phyloP scores from a whole-genome alignment of 768 basidiomycete species.

The Amanita rubescens region DNA sequence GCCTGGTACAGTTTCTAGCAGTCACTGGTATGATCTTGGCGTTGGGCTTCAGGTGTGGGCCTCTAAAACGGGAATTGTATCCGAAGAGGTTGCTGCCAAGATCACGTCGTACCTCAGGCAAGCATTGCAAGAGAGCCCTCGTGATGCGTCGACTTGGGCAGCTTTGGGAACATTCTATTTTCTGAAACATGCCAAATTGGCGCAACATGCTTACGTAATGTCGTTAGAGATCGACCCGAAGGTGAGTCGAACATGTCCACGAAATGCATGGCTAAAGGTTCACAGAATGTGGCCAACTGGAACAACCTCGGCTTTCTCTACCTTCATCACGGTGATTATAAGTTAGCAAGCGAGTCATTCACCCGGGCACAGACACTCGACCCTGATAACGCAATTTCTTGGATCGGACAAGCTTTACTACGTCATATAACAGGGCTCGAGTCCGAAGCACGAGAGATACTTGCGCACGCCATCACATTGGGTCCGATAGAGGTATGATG shows the following conservation, averaged over 20 bases:
- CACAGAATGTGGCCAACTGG: conserved; percentile 72
- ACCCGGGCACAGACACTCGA: conserved; percentile 85
- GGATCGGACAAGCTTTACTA: conserved; percentile 84
- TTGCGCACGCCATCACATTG: conserved; percentile 67
- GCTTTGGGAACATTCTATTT: conserved; percentile 74
- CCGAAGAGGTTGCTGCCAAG: conserved; percentile 31
- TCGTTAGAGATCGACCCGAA: conserved; percentile 83
- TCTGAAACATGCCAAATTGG: conserved; percentile 53
- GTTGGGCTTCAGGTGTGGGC: conserved; percentile 44
- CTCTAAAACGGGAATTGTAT: conserved; percentile 20
- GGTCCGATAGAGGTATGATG: conserved; percentile 20
- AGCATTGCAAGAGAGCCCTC: conserved; percentile 67
- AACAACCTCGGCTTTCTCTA: conserved; percentile 85
- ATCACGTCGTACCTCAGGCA: conserved; percentile 50
- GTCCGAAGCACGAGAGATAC: conserved; percentile 55
- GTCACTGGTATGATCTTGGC: conserved; percentile 72
- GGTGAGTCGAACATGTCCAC: conserved; percentile 29
- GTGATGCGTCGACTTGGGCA: conserved; percentile 73
- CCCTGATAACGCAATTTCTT: conserved; percentile 81
- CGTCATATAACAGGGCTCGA: conserved; percentile 53
- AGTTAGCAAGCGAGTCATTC: conserved; percentile 82
- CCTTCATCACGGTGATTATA: conserved; percentile 66
- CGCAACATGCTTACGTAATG: conserved; percentile 90
- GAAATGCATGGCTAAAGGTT: neutral
- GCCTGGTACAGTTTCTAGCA: conserved; percentile 41